A percentile compares a stretch with the other conserved stretches of the same genome.
Evolutionary conservation across 2,329 filamentous ascomycete species (phyloP).

Genomic region (Penicillium sp.): DNA sequence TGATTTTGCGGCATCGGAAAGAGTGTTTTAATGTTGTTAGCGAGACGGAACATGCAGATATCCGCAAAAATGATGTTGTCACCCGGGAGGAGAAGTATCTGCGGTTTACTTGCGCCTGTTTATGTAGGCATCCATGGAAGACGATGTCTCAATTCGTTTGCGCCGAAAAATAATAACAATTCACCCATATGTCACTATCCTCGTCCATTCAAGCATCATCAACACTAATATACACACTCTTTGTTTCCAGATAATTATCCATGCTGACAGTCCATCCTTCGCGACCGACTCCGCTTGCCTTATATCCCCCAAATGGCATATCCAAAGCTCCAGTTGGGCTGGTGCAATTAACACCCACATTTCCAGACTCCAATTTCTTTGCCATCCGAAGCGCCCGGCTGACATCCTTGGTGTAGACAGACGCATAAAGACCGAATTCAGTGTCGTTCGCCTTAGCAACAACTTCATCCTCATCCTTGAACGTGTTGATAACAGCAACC

Average conservation of each 20-base stretch:
- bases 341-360: slow-evolving; percentile 60
- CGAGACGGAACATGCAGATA: no score
- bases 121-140: no score
- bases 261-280: slow-evolving; percentile 16
- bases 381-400: slow-evolving; percentile 76
- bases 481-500: slow-evolving; percentile 71
- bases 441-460: slow-evolving; percentile 70
- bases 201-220: slow-evolving; percentile 2
- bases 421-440: slow-evolving; percentile 72
- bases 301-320: slow-evolving; percentile 39
- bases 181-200: no score
- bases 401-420: slow-evolving; percentile 72
- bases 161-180: no score
- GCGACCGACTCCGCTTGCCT: slow-evolving; percentile 14
- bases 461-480: slow-evolving; percentile 71
- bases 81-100: no score
- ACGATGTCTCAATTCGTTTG: no score
- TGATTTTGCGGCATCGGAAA: no score
- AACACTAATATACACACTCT: slow-evolving; percentile 11
- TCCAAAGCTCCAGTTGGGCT: slow-evolving; percentile 65
- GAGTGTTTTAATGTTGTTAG: no score
- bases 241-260: slow-evolving; percentile 15
- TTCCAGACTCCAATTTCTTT: slow-evolving; percentile 66
- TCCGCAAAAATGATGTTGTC: no score
- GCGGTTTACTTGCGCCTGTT: no score